phyloP scores from a whole-genome alignment of 257 asterid species.

The Perilla frutescens region DNA sequence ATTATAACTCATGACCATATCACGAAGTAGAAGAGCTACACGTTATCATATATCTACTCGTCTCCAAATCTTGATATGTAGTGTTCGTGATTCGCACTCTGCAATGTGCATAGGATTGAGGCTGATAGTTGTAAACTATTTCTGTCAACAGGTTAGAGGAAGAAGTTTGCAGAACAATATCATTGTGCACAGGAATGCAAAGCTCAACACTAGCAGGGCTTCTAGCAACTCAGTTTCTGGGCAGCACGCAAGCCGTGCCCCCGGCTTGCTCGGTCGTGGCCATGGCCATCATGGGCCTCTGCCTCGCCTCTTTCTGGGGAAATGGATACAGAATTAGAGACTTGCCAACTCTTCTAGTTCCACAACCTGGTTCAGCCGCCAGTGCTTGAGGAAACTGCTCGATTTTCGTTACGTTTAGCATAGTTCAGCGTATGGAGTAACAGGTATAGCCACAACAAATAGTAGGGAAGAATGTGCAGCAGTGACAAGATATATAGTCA shows the following conservation, averaged over 20 bases:
- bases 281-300: conserved; percentile 99
- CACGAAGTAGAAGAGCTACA: too few species aligned
- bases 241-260: conserved; percentile 89
- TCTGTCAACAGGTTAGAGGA: conserved; percentile 70
- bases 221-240: conserved; percentile 88
- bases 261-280: conserved; percentile 95
- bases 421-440: conserved; percentile 28
- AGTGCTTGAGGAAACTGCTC: conserved; percentile 39
- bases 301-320: conserved; percentile 98
- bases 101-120: neutral
- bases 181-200: conserved; percentile 97
- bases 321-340: conserved; percentile 72
- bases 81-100: neutral
- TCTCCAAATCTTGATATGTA: too few species aligned
- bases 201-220: conserved; percentile 97
- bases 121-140: neutral
- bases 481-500: conserved; percentile 11
- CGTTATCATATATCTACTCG: neutral
- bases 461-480: neutral
- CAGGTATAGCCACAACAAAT: conserved; percentile 3
- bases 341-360: conserved; percentile 45
- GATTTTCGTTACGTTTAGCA: neutral
- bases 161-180: conserved; percentile 81
- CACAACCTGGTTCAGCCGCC: conserved; percentile 49
- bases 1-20: neutral